Percentiles rank a stretch among this genome's conserved stretches.
Conservation (phyloP, 768 basidiomycete genomes). For the Coprinopsis cinerea region DNA sequence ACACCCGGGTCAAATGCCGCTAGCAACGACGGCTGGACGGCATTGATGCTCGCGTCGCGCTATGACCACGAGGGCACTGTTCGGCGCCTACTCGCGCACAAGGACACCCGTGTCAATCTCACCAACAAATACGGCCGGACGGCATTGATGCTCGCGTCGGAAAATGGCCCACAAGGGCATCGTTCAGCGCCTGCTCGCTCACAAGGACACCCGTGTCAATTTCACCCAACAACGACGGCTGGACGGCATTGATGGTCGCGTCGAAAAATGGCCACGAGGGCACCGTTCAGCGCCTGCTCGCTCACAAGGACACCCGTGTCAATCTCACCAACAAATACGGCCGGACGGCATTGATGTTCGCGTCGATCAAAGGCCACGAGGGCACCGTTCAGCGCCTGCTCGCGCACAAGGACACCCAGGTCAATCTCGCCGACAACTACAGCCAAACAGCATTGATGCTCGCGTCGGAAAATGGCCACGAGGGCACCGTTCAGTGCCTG, state of each 20-base stretch:
- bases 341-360: not conserved
- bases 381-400: conserved; percentile 1
- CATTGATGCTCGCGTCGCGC: not conserved
- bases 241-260: too few species aligned
- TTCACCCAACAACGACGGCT: too few species aligned
- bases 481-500: not conserved
- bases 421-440: not conserved
- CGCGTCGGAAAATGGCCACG: not conserved
- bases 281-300: not conserved
- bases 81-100: too few species aligned
- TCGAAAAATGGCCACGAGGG: not conserved
- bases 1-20: not conserved
- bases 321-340: not conserved
- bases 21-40: not conserved
- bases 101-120: too few species aligned
- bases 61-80: not conserved
- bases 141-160: too few species aligned
- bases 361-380: not conserved
- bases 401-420: too few species aligned
- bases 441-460: not conserved
- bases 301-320: not conserved
- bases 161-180: too few species aligned
- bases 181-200: too few species aligned
- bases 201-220: too few species aligned
- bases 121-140: too few species aligned